Evolutionary conservation across 192 early-diverging fungal species (phyloP).

Genomic region (Podochytrium sp.): DNA sequence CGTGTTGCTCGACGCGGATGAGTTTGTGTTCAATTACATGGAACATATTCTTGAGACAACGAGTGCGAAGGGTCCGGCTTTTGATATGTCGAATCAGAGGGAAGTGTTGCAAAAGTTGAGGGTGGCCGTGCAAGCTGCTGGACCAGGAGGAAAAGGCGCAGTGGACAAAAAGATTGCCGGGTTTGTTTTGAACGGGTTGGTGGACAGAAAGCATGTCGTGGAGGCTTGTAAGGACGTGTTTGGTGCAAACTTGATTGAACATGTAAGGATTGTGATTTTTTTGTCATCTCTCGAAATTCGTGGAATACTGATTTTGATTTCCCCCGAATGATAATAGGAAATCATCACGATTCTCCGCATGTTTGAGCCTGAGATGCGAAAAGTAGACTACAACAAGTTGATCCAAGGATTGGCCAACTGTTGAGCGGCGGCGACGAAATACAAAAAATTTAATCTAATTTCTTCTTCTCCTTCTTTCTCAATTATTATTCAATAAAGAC

Average conservation of each 20-base stretch:
- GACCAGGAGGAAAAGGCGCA: slow-evolving; percentile 9
- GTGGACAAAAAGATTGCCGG: slow-evolving; percentile 17
- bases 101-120: slow-evolving; percentile 35
- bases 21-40: slow-evolving; percentile 65
- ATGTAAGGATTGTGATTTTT: slow-evolving; percentile 57
- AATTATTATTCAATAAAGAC: background rate
- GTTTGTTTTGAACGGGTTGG: slow-evolving; percentile 20
- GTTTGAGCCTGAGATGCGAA: slow-evolving; percentile 49
- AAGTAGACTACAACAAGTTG: slow-evolving; percentile 32
- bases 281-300: background rate
- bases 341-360: slow-evolving; percentile 57
- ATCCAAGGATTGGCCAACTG: slow-evolving; percentile 31
- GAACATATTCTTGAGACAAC: slow-evolving; percentile 28
- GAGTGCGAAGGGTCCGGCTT: slow-evolving; percentile 17
- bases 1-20: slow-evolving; percentile 64
- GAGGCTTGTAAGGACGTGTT: slow-evolving; percentile 41
- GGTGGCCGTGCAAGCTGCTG: slow-evolving; percentile 22
- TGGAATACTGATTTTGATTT: background rate
- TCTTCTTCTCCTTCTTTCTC: background rate
- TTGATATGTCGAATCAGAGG: slow-evolving; percentile 32
- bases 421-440: background rate
- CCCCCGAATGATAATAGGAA: slow-evolving; percentile 40
- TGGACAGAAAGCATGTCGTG: slow-evolving; percentile 45
- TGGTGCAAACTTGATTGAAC: slow-evolving; percentile 39
- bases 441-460: background rate